Percentiles rank a stretch among this genome's conserved stretches.
These are phyloP conservation scores for Hyaloscypha hepaticicola DNA, from an alignment of 495 filamentous ascomycete species.

Conservation along the genomic window DNA sequence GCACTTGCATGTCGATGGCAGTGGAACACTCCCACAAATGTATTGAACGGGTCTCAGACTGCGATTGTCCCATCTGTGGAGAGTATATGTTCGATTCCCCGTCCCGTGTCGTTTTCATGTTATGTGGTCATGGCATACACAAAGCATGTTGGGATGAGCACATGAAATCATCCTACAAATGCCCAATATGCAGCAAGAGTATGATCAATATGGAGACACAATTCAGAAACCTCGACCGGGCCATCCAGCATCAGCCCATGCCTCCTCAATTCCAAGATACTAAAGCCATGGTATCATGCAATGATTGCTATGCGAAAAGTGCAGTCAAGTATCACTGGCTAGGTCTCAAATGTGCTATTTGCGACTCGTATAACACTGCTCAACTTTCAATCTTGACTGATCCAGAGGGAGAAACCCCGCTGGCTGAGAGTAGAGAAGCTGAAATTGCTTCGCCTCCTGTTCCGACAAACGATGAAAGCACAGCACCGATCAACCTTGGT, in stretches of 20 bases:
- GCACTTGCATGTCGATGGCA: slow-evolving; percentile 85
- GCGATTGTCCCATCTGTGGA: slow-evolving; percentile 96
- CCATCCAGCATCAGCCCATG: slow-evolving; percentile 89
- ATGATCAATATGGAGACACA: slow-evolving; percentile 96
- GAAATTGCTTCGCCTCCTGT: slow-evolving; percentile 11
- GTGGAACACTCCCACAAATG: slow-evolving; percentile 83
- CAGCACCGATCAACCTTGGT: neutral
- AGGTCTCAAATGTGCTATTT: slow-evolving; percentile 84
- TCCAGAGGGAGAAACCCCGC: slow-evolving; percentile 27
- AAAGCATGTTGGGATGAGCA: slow-evolving; percentile 79
- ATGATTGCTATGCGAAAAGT: slow-evolving; percentile 88
- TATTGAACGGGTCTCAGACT: slow-evolving; percentile 91
- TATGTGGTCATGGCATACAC: slow-evolving; percentile 95
- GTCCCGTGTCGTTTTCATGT: slow-evolving; percentile 86
- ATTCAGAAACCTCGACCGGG: slow-evolving; percentile 83
- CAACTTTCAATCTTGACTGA: slow-evolving; percentile 58
- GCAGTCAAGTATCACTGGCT: slow-evolving; percentile 91
- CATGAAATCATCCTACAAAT: slow-evolving; percentile 85
- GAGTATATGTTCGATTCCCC: slow-evolving; percentile 98
- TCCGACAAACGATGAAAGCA: slow-evolving; percentile 6
- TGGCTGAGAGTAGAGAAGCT: slow-evolving; percentile 20
- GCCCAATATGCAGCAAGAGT: slow-evolving; percentile 90
- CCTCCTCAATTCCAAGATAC: slow-evolving; percentile 77
- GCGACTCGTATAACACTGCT: slow-evolving; percentile 81
- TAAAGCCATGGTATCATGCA: slow-evolving; percentile 81